Percentiles rank a stretch among this genome's conserved stretches.
These are phyloP conservation scores for Dichomitus squalens DNA, from an alignment of 1,284 basidiomycete species.

Conservation along the genomic window DNA sequence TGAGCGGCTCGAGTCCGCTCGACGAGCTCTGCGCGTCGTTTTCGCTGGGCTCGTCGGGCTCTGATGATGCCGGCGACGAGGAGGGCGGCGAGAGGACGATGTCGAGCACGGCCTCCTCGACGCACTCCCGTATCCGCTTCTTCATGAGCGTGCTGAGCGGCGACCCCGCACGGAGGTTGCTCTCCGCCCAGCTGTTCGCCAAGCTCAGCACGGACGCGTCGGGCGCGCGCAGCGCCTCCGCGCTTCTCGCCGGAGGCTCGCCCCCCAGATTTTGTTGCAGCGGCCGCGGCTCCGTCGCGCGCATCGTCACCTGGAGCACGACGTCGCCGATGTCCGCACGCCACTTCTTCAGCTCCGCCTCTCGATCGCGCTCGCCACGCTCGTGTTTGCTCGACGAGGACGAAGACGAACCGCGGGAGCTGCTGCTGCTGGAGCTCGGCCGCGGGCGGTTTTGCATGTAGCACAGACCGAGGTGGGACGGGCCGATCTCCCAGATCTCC, in stretches of 20 bases:
- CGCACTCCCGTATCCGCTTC: conserved; percentile 61
- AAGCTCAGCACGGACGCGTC: conserved; percentile 54
- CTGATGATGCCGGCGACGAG: background rate
- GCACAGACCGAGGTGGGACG: conserved; percentile 58
- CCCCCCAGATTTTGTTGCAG: background rate
- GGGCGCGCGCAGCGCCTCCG: conserved; percentile 38
- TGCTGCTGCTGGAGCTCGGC: conserved; percentile 12
- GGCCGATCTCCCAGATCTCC: conserved; percentile 78
- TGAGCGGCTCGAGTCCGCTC: conserved; percentile 70
- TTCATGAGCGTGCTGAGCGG: conserved; percentile 61
- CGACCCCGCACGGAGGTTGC: conserved; percentile 58
- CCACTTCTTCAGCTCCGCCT: conserved; percentile 40
- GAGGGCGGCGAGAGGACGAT: conserved; percentile 44
- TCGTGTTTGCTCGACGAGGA: conserved; percentile 13
- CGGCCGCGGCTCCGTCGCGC: conserved; percentile 32
- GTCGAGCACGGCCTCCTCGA: conserved; percentile 60
- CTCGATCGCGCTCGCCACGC: conserved; percentile 23
- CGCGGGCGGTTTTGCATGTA: conserved; percentile 39
- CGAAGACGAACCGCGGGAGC: conserved; percentile 2
- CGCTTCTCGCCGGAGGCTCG: background rate
- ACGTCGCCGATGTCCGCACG: conserved; percentile 41
- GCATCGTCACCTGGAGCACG: conserved; percentile 38
- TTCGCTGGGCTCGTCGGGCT: background rate
- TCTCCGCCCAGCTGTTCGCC: conserved; percentile 65
- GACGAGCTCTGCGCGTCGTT: conserved; percentile 31